These are phyloP conservation scores for Apocynum venetum DNA, from an alignment of 257 asterid genomes.

Conservation along the genomic window DNA sequence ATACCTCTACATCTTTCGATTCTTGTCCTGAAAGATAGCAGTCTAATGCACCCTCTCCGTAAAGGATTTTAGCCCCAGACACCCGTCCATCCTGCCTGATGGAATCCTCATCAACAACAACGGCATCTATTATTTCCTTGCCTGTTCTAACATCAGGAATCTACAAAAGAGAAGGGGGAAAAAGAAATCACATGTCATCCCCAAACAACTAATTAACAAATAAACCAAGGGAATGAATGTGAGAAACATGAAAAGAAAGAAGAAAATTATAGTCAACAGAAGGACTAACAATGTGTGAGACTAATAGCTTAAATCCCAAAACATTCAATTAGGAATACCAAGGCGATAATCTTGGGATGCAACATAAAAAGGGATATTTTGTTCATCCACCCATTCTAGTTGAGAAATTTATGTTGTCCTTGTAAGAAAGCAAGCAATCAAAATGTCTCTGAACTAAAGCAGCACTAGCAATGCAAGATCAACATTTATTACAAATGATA, in stretches of 20 bases:
- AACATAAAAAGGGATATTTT: too few relatives aligned
- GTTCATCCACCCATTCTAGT: background rate
- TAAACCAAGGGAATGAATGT: too few relatives aligned
- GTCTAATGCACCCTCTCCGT: slow-evolving; percentile 73
- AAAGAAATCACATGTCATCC: background rate
- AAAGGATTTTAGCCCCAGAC: slow-evolving; percentile 75
- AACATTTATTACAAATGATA: too few relatives aligned
- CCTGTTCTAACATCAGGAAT: slow-evolving; percentile 92
- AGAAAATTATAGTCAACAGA: too few relatives aligned
- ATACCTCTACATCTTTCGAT: slow-evolving; percentile 59
- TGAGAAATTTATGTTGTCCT: background rate
- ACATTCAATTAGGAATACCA: too few relatives aligned
- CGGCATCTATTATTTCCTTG: slow-evolving; percentile 78
- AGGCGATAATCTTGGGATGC: too few relatives aligned
- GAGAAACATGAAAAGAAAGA: too few relatives aligned
- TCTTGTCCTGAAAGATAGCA: slow-evolving; percentile 49
- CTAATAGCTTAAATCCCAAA: too few relatives aligned
- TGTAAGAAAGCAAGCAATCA: background rate
- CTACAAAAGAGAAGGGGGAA: slow-evolving; percentile 31
- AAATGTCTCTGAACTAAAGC: too few relatives aligned
- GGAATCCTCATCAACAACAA: slow-evolving; percentile 72
- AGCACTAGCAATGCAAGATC: too few relatives aligned
- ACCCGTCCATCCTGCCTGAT: slow-evolving; percentile 50
- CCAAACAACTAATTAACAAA: too few relatives aligned
- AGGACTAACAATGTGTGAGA: too few relatives aligned